Evolutionary conservation across 2,329 filamentous ascomycete species (phyloP).

Genomic region (Cladosporium sp.): DNA sequence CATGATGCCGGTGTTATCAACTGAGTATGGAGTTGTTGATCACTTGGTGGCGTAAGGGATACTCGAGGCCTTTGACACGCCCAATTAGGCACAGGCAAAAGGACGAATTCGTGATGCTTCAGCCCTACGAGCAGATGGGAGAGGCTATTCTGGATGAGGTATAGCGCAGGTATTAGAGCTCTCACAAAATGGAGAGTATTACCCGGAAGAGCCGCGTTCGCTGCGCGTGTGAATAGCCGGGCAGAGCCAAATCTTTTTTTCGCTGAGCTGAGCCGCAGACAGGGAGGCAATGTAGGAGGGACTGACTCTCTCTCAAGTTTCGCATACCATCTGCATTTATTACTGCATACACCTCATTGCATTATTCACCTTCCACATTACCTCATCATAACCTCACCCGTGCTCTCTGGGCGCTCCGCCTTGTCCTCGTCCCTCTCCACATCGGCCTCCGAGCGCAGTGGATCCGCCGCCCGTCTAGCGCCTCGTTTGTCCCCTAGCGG

Average conservation of each 20-base stretch:
- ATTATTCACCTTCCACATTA: background rate
- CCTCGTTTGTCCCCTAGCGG: slow-evolving; percentile 14
- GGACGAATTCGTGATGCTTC: slow-evolving; percentile 3
- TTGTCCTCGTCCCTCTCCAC: slow-evolving; percentile 14
- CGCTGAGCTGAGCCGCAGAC: slow-evolving; percentile 3
- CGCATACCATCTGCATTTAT: background rate
- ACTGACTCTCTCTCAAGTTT: background rate
- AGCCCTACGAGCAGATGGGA: background rate
- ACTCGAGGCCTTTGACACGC: background rate
- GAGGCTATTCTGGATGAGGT: background rate
- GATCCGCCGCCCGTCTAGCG: slow-evolving; percentile 2
- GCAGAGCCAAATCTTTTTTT: slow-evolving; percentile 1
- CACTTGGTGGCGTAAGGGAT: background rate
- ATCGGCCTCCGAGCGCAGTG: slow-evolving; percentile 14
- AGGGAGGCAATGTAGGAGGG: background rate
- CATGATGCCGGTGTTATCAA: slow-evolving; percentile 20
- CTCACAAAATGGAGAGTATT: background rate
- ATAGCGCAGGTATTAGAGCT: background rate
- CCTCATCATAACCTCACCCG: background rate
- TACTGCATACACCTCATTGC: background rate
- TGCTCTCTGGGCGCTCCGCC: background rate
- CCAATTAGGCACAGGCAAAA: slow-evolving; percentile 1
- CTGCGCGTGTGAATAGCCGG: slow-evolving; percentile 1
- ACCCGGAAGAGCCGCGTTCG: background rate
- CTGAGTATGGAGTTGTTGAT: background rate